Percentiles rank a stretch among this genome's conserved stretches.
Conservation (phyloP, 176 grass and related monocot species). For the Raddia distichophylla region DNA sequence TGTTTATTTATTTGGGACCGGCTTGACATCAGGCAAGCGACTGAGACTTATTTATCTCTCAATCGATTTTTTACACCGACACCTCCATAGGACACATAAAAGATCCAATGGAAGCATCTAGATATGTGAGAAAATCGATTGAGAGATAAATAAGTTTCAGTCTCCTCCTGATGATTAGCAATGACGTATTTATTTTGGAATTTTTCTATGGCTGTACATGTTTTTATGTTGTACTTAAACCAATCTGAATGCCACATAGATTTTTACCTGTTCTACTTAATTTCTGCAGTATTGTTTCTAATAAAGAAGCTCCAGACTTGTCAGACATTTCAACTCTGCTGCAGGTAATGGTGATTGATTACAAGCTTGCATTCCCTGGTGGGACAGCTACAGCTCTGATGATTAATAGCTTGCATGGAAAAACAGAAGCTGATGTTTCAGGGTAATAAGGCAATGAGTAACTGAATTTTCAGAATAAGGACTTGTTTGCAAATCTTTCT, state of each 20-base stretch:
- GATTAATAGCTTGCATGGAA: constrained; percentile 53
- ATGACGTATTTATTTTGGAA: background rate
- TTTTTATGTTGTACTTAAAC: background rate
- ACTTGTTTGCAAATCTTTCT: background rate
- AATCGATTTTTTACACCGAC: no score
- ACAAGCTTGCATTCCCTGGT: constrained; percentile 55
- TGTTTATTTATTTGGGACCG: background rate
- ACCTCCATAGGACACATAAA: no score
- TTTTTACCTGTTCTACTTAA: background rate
- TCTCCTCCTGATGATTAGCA: no score
- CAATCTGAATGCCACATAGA: background rate
- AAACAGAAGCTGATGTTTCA: constrained; percentile 42
- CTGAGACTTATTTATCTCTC: no score
- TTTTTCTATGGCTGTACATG: background rate
- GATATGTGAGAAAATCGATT: no score
- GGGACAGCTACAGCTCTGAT: constrained; percentile 54
- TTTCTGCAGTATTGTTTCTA: background rate
- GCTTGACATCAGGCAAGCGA: no score
- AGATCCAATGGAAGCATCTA: no score
- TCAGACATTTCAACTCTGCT: background rate
- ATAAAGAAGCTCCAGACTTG: background rate
- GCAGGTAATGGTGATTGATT: constrained; percentile 60
- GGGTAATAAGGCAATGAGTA: constrained; percentile 40
- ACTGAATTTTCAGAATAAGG: background rate
- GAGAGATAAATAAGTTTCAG: no score